Evolutionary conservation across 768 basidiomycete species (phyloP), one percentile per base, ranked within the genome.

Genomic region (Boletus edulis): DNA sequence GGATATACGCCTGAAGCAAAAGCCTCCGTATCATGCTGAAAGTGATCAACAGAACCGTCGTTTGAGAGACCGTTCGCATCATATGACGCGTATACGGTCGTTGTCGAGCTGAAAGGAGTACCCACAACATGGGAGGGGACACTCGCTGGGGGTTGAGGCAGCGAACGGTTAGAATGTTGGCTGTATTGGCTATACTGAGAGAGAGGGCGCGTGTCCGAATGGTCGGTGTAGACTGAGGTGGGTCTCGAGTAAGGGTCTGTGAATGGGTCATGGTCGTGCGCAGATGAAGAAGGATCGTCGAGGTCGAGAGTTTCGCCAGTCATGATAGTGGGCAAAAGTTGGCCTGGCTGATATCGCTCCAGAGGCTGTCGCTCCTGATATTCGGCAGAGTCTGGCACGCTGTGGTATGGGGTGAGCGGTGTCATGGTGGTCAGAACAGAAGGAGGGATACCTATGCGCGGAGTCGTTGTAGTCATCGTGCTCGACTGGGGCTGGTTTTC

Each of bases 291-390:
- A 38, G 64, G 49, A 17, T 73, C 73, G 5, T 79, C 78, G 10
- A 84, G 64, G 46, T 85, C 78, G 18, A 86, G 73, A 0, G 84
- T 85, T 67, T 86, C 84, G 34, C 85, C 85, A 7, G 85, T 86
- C 51, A 81, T 73, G 41, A 86, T 86, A 0, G 85, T 84, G 34
- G 75, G 80, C 15, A 86, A 72, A 49, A 76, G 76, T 62, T 85
- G 83, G 3, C 84, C 85, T 24, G 82, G 85, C 52, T 83, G 78
- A 58, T 86, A 86, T 51, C 78, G 78, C 24, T 63, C 71, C 15
- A 60, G 62, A 17, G 61, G 51, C 4, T 49, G 57, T 37, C 57
- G 63, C 10, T 32, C 22, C 20, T 57, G 52, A 37, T 44, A 17
- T 18, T 63, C 58, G 12, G 17, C 34, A 24, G 51, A 32, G 46